Percentiles rank a stretch among this genome's conserved stretches.
These are phyloP conservation scores for Alnus rubra DNA, from an alignment of 306 rosid genomes.

Conservation along the genomic window DNA sequence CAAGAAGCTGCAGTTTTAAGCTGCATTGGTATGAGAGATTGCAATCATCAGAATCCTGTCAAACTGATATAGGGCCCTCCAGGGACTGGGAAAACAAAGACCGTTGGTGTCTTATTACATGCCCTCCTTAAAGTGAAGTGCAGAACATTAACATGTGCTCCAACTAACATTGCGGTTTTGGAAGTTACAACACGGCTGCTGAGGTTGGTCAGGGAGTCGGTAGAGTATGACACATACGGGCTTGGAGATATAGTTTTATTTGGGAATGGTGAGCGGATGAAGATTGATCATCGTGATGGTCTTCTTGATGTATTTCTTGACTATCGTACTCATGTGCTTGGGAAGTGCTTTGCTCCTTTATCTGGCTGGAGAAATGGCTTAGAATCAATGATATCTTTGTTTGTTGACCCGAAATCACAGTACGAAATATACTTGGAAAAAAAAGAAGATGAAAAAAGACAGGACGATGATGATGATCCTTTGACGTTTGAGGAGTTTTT, in stretches of 20 bases:
- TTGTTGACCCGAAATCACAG: slow-evolving; percentile 28
- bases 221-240: slow-evolving; percentile 14
- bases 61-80: slow-evolving; percentile 45
- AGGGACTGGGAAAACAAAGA: slow-evolving; percentile 28
- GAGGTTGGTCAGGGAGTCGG: slow-evolving; percentile 2
- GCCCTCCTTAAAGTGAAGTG: slow-evolving; percentile 10
- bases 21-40: slow-evolving; percentile 1
- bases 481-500: slow-evolving; percentile 35
- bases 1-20: slow-evolving; percentile 24
- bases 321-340: slow-evolving; percentile 19
- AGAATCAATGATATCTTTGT: slow-evolving; percentile 21
- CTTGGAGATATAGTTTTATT: slow-evolving; percentile 41
- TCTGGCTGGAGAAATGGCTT: slow-evolving; percentile 30
- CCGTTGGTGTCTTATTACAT: slow-evolving; percentile 14
- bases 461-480: background rate
- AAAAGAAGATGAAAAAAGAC: background rate
- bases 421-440: slow-evolving; percentile 7
- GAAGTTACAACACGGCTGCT: slow-evolving; percentile 22
- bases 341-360: background rate
- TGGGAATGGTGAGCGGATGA: slow-evolving; percentile 33
- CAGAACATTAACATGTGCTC: slow-evolving; percentile 34
- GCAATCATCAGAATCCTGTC: slow-evolving; percentile 16
- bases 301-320: slow-evolving; percentile 31
- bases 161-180: slow-evolving; percentile 24
- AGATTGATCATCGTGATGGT: slow-evolving; percentile 18